phyloP scores from a whole-genome alignment of 73 alveolate genomes.

The Uronychia setigera region DNA sequence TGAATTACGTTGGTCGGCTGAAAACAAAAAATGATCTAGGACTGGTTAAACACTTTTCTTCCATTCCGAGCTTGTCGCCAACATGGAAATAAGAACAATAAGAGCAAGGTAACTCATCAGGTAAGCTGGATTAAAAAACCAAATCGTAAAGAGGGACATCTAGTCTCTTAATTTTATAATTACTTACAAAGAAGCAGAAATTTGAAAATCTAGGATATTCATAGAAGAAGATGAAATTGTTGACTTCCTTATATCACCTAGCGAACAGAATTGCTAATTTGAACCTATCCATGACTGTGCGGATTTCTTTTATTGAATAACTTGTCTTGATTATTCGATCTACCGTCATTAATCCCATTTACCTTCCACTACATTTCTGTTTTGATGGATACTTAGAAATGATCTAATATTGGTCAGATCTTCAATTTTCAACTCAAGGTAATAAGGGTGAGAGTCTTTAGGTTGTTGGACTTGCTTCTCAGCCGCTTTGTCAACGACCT shows the following conservation, averaged over 20 bases:
- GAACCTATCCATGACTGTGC: constrained; percentile 42
- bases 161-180: not conserved
- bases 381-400: constrained; percentile 23
- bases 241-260: constrained; percentile 15
- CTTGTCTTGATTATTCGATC: constrained; percentile 2
- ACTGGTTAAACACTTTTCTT: constrained; percentile 2
- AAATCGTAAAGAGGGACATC: constrained; percentile 7
- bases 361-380: constrained; percentile 50
- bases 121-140: constrained; percentile 18
- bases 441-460: not conserved
- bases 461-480: constrained; percentile 23
- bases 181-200: constrained; percentile 20
- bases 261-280: constrained; percentile 20
- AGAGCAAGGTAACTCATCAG: constrained; percentile 39
- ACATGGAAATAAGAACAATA: not conserved
- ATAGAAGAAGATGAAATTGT: constrained; percentile 18
- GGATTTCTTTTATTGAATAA: constrained; percentile 36
- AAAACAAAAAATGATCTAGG: constrained; percentile 2
- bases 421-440: constrained; percentile 17
- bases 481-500: constrained; percentile 10
- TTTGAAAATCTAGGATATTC: constrained; percentile 44
- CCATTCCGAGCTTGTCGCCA: constrained; percentile 39
- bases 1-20: not conserved
- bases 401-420: constrained; percentile 40
- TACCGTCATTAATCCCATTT: not conserved